phyloP scores from a whole-genome alignment of 176 grass and related monocot species.

The Pontederia paniculata region DNA sequence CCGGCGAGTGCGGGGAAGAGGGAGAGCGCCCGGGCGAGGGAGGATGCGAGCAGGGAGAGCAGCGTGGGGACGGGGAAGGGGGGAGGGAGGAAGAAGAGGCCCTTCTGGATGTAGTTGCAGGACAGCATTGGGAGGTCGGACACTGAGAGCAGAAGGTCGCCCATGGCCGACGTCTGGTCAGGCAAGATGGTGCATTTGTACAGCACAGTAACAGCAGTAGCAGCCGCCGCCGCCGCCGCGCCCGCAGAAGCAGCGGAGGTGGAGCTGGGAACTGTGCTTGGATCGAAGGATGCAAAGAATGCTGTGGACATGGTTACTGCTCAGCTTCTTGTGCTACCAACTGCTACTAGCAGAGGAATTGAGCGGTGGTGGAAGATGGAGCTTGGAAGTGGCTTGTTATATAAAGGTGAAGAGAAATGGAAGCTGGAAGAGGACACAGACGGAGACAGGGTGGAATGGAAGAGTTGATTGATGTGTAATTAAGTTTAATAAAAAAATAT shows the following conservation, averaged over 20 bases:
- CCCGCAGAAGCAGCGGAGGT: neutral
- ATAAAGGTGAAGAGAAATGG: too few species aligned
- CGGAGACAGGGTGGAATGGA: too few species aligned
- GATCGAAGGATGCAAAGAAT: neutral
- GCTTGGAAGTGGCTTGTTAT: too few species aligned
- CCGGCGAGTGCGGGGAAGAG: conserved; percentile 55
- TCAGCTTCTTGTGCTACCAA: too few species aligned
- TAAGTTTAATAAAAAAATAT: too few species aligned
- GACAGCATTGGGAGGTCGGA: conserved; percentile 98
- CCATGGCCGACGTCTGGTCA: conserved; percentile 29
- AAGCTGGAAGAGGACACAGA: too few species aligned
- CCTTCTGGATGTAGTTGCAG: conserved; percentile 98
- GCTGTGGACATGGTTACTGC: neutral
- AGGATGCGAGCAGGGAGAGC: conserved; percentile 39
- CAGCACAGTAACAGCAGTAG: conserved; percentile 34
- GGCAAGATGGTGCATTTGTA: conserved; percentile 50
- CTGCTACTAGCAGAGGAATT: too few species aligned
- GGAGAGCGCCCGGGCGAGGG: conserved; percentile 60
- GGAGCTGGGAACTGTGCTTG: neutral
- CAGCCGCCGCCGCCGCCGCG: too few species aligned
- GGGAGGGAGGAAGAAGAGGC: conserved; percentile 66
- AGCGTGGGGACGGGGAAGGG: conserved; percentile 39
- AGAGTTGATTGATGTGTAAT: too few species aligned
- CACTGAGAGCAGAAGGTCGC: conserved; percentile 64
- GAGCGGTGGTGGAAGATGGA: too few species aligned